phyloP scores from a whole-genome alignment of 495 filamentous ascomycete genomes.

The Lophium mytilinum region DNA sequence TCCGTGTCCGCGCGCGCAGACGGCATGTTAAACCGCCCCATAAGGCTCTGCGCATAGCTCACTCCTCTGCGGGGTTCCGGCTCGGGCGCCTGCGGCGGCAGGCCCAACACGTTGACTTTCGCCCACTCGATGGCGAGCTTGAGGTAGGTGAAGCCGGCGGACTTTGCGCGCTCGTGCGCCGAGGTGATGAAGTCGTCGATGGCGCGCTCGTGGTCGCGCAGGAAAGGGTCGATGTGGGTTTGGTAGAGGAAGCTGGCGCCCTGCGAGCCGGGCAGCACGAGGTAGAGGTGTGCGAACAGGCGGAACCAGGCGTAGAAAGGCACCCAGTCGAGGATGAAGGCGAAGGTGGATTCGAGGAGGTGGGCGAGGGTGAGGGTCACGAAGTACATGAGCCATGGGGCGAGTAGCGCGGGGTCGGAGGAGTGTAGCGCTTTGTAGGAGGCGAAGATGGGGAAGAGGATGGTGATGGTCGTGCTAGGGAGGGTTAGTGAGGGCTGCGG shows the following conservation, averaged over 20 bases:
- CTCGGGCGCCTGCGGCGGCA: conserved; percentile 46
- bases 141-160: conserved; percentile 72
- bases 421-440: conserved; percentile 97
- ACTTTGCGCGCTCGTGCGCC: conserved; percentile 69
- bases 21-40: conserved; percentile 80
- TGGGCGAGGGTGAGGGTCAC: conserved; percentile 76
- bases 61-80: conserved; percentile 45
- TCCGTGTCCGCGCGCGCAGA: conserved; percentile 48
- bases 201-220: conserved; percentile 74
- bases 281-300: conserved; percentile 80
- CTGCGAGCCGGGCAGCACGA: conserved; percentile 93
- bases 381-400: conserved; percentile 99
- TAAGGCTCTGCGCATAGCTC: conserved; percentile 68
- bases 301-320: conserved; percentile 95
- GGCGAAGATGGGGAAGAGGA: conserved; percentile 92
- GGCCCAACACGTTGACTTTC: conserved; percentile 63
- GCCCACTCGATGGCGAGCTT: conserved; percentile 68
- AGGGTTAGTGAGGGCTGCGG: conserved; percentile 15
- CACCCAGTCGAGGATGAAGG: conserved; percentile 79
- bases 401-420: conserved; percentile 78
- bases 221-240: conserved; percentile 77
- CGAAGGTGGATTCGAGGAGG: conserved; percentile 78
- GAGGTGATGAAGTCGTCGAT: conserved; percentile 86
- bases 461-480: conserved; percentile 70
- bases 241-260: conserved; percentile 81